Conservation (phyloP, 306 rosid species). For the Quercus parvula region DNA sequence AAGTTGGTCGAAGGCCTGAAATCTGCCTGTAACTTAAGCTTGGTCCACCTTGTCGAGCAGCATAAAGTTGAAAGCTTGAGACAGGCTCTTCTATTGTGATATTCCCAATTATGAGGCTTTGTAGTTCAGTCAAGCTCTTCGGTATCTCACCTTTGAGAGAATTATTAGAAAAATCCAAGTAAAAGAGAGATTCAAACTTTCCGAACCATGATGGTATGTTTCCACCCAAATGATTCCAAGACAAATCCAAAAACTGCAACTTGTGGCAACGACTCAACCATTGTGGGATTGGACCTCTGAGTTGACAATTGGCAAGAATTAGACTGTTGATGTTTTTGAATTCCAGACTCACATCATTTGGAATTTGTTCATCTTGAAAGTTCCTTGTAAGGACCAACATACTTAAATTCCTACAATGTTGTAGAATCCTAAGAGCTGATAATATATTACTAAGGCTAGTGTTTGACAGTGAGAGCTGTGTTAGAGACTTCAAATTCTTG, state of each 20-base stretch:
- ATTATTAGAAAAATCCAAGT: constrained; percentile 35
- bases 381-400: constrained; percentile 18
- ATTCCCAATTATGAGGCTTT: neutral
- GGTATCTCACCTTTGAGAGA: constrained; percentile 31
- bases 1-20: too few relatives aligned
- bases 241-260: constrained; percentile 43
- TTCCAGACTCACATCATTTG: neutral
- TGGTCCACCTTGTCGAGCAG: neutral
- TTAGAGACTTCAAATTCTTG: too few relatives aligned
- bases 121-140: constrained; percentile 1
- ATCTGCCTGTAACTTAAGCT: too few relatives aligned
- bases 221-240: constrained; percentile 43
- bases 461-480: too few relatives aligned
- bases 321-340: constrained; percentile 32
- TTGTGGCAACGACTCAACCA: constrained; percentile 39
- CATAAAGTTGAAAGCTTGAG: neutral
- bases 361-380: constrained; percentile 35
- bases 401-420: constrained; percentile 40
- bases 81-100: neutral
- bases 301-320: constrained; percentile 25
- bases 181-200: neutral
- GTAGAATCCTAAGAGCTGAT: constrained; percentile 25
- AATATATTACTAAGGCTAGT: too few relatives aligned
- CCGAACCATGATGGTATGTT: constrained; percentile 34
- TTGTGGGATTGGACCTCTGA: constrained; percentile 42